Percentiles rank a stretch among this genome's conserved stretches.
Conservation (phyloP, 139 green algal species). For the Volvox africanus region DNA sequence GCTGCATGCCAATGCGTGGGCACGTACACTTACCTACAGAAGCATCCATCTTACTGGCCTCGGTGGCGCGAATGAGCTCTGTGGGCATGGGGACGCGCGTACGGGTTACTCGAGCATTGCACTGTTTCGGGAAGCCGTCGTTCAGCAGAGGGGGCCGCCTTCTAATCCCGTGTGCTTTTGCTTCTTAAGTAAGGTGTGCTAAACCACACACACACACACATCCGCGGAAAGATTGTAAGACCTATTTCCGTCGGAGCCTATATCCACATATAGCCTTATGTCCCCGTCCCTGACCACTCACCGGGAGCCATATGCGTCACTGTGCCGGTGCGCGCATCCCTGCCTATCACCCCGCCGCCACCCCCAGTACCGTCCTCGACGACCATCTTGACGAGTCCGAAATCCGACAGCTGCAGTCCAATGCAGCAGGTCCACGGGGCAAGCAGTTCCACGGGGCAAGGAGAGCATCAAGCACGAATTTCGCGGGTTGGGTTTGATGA, state of each 20-base stretch:
- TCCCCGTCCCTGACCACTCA: neutral
- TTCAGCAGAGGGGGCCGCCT: too few species aligned
- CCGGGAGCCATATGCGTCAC: conserved; percentile 39
- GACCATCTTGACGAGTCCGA: conserved; percentile 41
- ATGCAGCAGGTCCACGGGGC: too few species aligned
- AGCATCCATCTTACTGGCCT: conserved; percentile 19
- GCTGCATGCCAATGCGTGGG: too few species aligned
- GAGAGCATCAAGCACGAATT: too few species aligned
- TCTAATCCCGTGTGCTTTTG: too few species aligned
- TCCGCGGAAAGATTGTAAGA: neutral
- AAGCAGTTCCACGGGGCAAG: too few species aligned
- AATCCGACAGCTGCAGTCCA: conserved; percentile 24
- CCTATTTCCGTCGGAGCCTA: neutral
- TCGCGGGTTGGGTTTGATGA: too few species aligned
- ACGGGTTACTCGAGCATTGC: too few species aligned
- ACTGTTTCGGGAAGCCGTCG: too few species aligned
- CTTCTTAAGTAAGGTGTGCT: too few species aligned
- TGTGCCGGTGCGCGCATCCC: conserved; percentile 32
- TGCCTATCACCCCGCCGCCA: neutral
- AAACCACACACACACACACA: too few species aligned
- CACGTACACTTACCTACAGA: conserved; percentile 19
- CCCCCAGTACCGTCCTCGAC: conserved; percentile 1
- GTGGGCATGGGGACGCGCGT: neutral
- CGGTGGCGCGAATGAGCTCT: conserved; percentile 35
- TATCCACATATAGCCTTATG: neutral